Conservation (phyloP, 306 rosid genomes). For the Prunus fruticosa region DNA sequence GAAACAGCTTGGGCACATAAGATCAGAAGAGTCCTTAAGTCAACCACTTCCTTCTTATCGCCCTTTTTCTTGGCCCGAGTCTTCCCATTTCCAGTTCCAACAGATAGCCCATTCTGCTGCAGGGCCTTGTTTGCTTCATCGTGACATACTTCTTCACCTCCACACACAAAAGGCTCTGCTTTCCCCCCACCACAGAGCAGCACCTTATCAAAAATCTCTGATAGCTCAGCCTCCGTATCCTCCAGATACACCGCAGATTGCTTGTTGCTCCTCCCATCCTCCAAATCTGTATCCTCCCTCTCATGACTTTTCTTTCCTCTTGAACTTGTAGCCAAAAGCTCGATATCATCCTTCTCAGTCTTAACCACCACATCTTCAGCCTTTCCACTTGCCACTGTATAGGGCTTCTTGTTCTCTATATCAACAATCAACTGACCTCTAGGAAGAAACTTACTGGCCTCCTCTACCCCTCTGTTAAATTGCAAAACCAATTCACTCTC, state of each 20-base stretch:
- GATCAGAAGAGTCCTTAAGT: slow-evolving; percentile 54
- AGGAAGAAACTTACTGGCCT: slow-evolving; percentile 63
- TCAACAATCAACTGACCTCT: slow-evolving; percentile 36
- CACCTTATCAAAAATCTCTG: slow-evolving; percentile 56
- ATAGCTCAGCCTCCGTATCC: slow-evolving; percentile 32
- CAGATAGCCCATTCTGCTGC: slow-evolving; percentile 31
- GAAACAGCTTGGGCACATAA: slow-evolving; percentile 74
- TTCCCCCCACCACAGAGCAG: slow-evolving; percentile 26
- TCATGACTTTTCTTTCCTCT: slow-evolving; percentile 50
- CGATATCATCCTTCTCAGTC: slow-evolving; percentile 35
- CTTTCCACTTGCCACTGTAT: slow-evolving; percentile 13
- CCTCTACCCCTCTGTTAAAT: slow-evolving; percentile 61
- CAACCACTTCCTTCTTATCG: slow-evolving; percentile 49
- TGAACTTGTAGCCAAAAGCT: slow-evolving; percentile 16
- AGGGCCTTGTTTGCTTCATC: slow-evolving; percentile 19
- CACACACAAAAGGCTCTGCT: neutral
- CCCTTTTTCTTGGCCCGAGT: slow-evolving; percentile 38
- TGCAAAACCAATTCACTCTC: slow-evolving; percentile 51
- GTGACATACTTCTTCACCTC: slow-evolving; percentile 11
- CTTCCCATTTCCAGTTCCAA: slow-evolving; percentile 28
- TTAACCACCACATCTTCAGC: slow-evolving; percentile 22
- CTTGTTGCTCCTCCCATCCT: slow-evolving; percentile 57
- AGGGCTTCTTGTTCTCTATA: slow-evolving; percentile 21
- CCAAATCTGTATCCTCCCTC: slow-evolving; percentile 41
- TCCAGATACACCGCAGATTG: slow-evolving; percentile 40